Conservation (phyloP, 169 alveolate species). For the Ichthyophthirius multifiliis region DNA sequence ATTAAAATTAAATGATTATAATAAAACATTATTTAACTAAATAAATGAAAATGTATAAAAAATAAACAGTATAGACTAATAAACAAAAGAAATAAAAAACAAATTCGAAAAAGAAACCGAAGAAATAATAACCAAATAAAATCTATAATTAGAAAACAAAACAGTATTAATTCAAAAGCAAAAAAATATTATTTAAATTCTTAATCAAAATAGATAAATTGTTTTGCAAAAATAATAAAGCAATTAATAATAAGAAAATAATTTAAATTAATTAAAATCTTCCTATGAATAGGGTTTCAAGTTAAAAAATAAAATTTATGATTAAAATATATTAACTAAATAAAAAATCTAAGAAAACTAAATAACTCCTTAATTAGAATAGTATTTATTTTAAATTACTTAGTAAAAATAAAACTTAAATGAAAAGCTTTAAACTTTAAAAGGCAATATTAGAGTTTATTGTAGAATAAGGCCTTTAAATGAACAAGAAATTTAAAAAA, state of each 20-base stretch:
- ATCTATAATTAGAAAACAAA: not conserved
- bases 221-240: not conserved
- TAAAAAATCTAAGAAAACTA: not conserved
- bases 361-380: not conserved
- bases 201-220: not conserved
- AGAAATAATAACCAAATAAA: not conserved
- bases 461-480: slow-evolving; percentile 84
- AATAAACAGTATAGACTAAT: no score
- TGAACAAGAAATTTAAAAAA: not conserved
- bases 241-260: not conserved
- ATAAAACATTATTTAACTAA: no score
- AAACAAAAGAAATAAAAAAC: no score
- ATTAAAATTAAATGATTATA: no score
- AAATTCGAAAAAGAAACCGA: no score
- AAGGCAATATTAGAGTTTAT: slow-evolving; percentile 86
- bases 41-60: no score
- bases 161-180: not conserved
- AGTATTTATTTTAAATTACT: not conserved
- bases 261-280: not conserved
- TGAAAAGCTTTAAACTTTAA: slow-evolving; percentile 16
- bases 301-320: not conserved
- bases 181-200: not conserved
- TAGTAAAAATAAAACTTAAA: not conserved
- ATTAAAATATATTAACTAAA: not conserved
- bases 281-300: no score